Base-by-base conservation (phyloP, 768 basidiomycete genomes). In the Naganishia vishniacii region DNA sequence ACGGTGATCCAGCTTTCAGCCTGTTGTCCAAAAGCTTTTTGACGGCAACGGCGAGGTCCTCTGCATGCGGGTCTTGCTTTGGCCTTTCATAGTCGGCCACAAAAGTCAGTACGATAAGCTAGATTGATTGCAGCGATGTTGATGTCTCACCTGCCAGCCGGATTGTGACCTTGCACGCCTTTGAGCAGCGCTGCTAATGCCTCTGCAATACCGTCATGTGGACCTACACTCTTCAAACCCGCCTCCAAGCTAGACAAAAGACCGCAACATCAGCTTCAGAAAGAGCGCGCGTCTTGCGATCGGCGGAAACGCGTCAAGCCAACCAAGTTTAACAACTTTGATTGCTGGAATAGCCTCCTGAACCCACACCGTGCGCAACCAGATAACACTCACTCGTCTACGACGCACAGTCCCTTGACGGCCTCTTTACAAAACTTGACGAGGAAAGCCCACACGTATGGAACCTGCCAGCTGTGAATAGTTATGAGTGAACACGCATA, bases 381-480 rank as follows among this genome's bases (percentile, higher is more conserved):
- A 25, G 28, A 45, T 23, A 6, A 40, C 12, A 67, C 65, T 67
- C 53, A 67, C 65, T 67, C 65, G 23, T 67, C 65, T 45, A 67
- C 42, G 15, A 61, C 61, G n/a, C 41, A 62, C 16, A 67, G 26
- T 25, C 61, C 61, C n/a, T 61, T 66, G 59, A 63, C 31, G 6
- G 53, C 51, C 1, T 48, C 48, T 2, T 51, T 49, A 28, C 63
- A 42, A 42, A 67, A 67, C 37, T 48, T 59, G 25, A 56, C 51
- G 25, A 63, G 16, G 47, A 67, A 67, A 41, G 61, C 61, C 49
- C 51, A 67, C 18, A 67, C 59, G 41, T 67, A 67, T 25, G 65
- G 61, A 2, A 67, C 56, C 34, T 67, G 65, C 65, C 65, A 67
- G 29, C 65, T 67, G 42, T 34, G 7, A 20, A 13, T 23, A 6